phyloP scores from a whole-genome alignment of 495 filamentous ascomycete species.

The Diplogelasinospora grovesii region DNA sequence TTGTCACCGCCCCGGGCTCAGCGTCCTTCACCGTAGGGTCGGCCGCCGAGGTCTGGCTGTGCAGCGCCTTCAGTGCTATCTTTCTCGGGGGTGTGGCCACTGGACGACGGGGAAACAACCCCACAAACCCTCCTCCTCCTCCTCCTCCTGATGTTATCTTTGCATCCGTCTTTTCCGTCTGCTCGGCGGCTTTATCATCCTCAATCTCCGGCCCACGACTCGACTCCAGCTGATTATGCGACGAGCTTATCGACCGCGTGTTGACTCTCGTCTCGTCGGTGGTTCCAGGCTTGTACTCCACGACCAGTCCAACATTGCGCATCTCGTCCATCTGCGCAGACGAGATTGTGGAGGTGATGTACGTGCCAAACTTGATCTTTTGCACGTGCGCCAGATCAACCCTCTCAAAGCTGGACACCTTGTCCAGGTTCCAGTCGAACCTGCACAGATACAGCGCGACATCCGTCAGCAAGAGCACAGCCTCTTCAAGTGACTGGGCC shows the following conservation, averaged over 20 bases:
- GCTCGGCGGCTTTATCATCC: slow-evolving; percentile 6
- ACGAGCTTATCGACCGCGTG: slow-evolving; percentile 69
- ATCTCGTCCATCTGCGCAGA: slow-evolving; percentile 63
- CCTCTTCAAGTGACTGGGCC: slow-evolving; percentile 74
- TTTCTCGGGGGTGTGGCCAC: slow-evolving; percentile 22
- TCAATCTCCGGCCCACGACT: slow-evolving; percentile 10
- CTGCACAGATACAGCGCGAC: slow-evolving; percentile 76
- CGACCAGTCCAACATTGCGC: slow-evolving; percentile 74
- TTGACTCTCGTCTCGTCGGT: slow-evolving; percentile 69
- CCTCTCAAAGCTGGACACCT: slow-evolving; percentile 84
- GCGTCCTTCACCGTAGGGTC: slow-evolving; percentile 34
- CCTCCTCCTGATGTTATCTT: no score
- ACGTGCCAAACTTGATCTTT: slow-evolving; percentile 69
- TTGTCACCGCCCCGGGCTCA: slow-evolving; percentile 21
- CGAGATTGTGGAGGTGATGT: slow-evolving; percentile 81
- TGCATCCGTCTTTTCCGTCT: slow-evolving; percentile 2
- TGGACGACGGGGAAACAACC: slow-evolving; percentile 22
- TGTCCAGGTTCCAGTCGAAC: slow-evolving; percentile 90
- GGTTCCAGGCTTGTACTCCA: slow-evolving; percentile 64
- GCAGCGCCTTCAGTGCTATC: slow-evolving; percentile 56
- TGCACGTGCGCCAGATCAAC: slow-evolving; percentile 66
- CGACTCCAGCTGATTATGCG: no score
- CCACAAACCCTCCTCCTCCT: slow-evolving; percentile 27
- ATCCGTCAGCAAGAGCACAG: slow-evolving; percentile 78
- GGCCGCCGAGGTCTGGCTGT: slow-evolving; percentile 44